Conservation (phyloP, 2,329 filamentous ascomycete species). For the Pseudogymnoascus sp. region DNA sequence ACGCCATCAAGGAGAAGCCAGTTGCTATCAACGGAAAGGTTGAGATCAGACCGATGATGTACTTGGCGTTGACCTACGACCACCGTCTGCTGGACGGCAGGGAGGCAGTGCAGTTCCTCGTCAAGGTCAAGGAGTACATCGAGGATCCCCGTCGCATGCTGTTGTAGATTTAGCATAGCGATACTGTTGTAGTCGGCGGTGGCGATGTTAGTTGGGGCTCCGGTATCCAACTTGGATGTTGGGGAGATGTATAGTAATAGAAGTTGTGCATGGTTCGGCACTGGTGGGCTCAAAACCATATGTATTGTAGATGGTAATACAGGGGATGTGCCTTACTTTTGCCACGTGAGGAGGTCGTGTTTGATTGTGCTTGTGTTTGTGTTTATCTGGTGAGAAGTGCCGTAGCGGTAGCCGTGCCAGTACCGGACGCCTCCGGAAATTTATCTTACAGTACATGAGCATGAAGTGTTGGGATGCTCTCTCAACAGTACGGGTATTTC, state of each 20-base stretch:
- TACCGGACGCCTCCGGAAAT: not conserved
- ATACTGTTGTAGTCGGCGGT: conserved; percentile 2
- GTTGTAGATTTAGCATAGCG: conserved; percentile 34
- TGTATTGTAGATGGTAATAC: conserved; percentile 5
- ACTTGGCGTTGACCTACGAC: conserved; percentile 93
- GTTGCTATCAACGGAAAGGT: conserved; percentile 88
- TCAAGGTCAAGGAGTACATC: conserved; percentile 96
- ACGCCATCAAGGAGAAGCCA: conserved; percentile 92
- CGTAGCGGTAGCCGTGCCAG: not conserved
- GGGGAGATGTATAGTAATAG: not conserved
- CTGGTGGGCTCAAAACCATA: not conserved
- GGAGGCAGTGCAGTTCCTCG: conserved; percentile 91
- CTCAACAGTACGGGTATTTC: not conserved
- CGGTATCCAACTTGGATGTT: not conserved
- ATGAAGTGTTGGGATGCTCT: not conserved
- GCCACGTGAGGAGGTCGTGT: not conserved
- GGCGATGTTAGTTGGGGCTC: not conserved
- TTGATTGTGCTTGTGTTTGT: not conserved
- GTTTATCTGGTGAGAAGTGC: not conserved
- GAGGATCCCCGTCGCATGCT: conserved; percentile 94
- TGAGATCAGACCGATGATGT: conserved; percentile 99
- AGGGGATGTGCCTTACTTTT: not conserved
- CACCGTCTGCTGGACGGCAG: conserved; percentile 91
- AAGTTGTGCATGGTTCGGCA: not conserved
- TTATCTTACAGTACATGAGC: too few relatives aligned